Percentiles rank a stretch among this genome's conserved stretches.
phyloP scores from a whole-genome alignment of 2,329 filamentous ascomycete species.

The Stemphylium beticola region DNA sequence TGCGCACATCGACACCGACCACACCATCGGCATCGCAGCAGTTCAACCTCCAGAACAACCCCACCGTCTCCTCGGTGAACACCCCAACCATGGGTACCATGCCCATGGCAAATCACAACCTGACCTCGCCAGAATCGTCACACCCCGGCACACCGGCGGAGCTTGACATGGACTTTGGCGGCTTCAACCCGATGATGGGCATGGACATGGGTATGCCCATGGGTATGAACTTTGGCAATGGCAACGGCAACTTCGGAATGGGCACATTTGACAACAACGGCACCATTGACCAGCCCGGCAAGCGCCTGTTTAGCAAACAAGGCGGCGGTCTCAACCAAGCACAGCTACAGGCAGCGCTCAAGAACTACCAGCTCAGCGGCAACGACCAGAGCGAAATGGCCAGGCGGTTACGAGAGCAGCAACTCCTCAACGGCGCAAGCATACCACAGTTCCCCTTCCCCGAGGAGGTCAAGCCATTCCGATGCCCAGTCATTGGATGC shows the following conservation, averaged over 20 bases:
- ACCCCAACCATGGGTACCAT: conserved; percentile 88
- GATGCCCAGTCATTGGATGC: conserved; percentile 96
- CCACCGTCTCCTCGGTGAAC: conserved; percentile 95
- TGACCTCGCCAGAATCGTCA: conserved; percentile 70
- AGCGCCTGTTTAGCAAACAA: conserved; percentile 84
- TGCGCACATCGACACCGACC: conserved; percentile 83
- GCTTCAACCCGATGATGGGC: conserved; percentile 48
- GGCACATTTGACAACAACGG: conserved; percentile 48
- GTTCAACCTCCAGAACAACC: conserved; percentile 87
- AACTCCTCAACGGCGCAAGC: conserved; percentile 61
- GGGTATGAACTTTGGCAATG: conserved; percentile 39
- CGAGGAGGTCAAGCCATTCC: conserved; percentile 96
- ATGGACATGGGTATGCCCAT: conserved; percentile 41
- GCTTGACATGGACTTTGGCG: conserved; percentile 72
- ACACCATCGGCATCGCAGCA: conserved; percentile 73
- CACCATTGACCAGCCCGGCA: conserved; percentile 90
- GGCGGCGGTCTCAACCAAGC: conserved; percentile 73
- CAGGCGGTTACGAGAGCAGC: conserved; percentile 67
- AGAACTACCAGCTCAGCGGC: conserved; percentile 72
- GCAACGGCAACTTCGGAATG: conserved; percentile 50
- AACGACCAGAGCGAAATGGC: conserved; percentile 73
- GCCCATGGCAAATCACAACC: conserved; percentile 65
- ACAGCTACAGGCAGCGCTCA: conserved; percentile 75
- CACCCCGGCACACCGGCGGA: conserved; percentile 73
- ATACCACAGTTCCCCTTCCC: conserved; percentile 54